Evolutionary conservation across 129 eudicot genomes (phyloP), one percentile per base, ranked within the genome.

Genomic region (Oenanthe sinensis): DNA sequence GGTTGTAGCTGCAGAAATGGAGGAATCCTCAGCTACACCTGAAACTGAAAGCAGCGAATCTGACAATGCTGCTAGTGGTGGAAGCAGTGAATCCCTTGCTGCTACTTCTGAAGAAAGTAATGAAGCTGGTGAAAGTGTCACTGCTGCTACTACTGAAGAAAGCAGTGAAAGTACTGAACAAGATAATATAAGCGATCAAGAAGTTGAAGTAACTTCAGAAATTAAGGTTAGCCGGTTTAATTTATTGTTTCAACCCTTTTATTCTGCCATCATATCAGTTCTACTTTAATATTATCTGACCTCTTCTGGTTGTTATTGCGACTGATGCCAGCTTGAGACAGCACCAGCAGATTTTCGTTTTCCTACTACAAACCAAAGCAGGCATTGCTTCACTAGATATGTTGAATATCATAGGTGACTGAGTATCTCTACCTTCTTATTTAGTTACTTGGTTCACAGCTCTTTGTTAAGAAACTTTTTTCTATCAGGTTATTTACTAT

Each of bases 371-470:
- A 95, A 95, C 81, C 98, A 95, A 87, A 87, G 94, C 76, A 85
- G 98, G 77, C 98, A 95, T 79, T 95, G 98, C 87, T 95, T 91
- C 82, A 91, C 98, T 79, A 84, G 98, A 82, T 95, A 95, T 75
- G 82, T 95, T 75, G 98, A 95, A 86, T 95, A 91, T 81, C 98
- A 95, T 70, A 80, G 91, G 98, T 95, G 75, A 80, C 88, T 80
- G 17, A 49, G 26, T 49, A 6, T 52, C 26, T 44, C 16, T 39
- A 48, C 75, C 49, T 47, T 43, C 40, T 36, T 65, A 3, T 10
- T 37, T 22, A 22, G 60, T 40, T 17, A 48, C 46, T 22, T 70
- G 36, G 14, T 28, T 78, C 72, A 13, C 72, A 30, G n/a, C 4
- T 33, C 52, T 46, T 36, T 45, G 36, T 67, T 30, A 30, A 26